phyloP scores from a whole-genome alignment of 2,329 filamentous ascomycete species.

The Penicillium sp. region DNA sequence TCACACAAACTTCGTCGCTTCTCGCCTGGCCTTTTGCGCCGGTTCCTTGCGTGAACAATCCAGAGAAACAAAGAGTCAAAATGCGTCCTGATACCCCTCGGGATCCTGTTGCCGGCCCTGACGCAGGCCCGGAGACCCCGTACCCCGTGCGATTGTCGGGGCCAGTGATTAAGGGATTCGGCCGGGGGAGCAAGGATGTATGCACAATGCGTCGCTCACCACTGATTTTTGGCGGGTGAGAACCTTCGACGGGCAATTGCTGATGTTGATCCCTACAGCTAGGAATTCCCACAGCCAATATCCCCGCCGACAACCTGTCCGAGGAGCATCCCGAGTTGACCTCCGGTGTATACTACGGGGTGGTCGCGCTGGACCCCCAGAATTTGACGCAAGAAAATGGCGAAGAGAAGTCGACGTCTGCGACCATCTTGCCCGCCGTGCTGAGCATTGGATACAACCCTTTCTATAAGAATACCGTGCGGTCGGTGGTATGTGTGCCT shows the following conservation, averaged over 20 bases:
- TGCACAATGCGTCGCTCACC: constrained; percentile 12
- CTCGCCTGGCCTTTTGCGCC: not conserved
- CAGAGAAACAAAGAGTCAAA: constrained; percentile 3
- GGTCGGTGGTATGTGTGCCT: constrained; percentile 62
- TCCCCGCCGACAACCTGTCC: constrained; percentile 67
- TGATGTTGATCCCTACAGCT: constrained; percentile 57
- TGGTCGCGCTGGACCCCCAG: constrained; percentile 67
- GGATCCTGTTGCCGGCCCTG: constrained; percentile 71
- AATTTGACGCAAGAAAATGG: constrained; percentile 31
- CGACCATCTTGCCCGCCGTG: constrained; percentile 75
- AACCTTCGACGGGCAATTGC: not conserved
- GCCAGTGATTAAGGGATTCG: constrained; percentile 88
- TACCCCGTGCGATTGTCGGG: constrained; percentile 85
- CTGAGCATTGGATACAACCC: constrained; percentile 97
- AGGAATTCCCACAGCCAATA: constrained; percentile 95
- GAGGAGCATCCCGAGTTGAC: constrained; percentile 58
- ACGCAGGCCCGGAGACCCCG: constrained; percentile 71
- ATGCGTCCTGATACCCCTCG: constrained; percentile 59
- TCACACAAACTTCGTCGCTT: not conserved
- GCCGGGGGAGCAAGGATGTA: constrained; percentile 89
- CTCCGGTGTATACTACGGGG: constrained; percentile 93
- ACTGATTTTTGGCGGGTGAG: not conserved
- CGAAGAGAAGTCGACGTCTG: constrained; percentile 13
- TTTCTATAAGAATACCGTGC: constrained; percentile 89
- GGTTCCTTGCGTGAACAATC: not conserved